Evolutionary conservation across 2,329 filamentous ascomycete genomes (phyloP), one percentile per base, ranked within the genome.

Genomic region (Cytospora chrysosperma): DNA sequence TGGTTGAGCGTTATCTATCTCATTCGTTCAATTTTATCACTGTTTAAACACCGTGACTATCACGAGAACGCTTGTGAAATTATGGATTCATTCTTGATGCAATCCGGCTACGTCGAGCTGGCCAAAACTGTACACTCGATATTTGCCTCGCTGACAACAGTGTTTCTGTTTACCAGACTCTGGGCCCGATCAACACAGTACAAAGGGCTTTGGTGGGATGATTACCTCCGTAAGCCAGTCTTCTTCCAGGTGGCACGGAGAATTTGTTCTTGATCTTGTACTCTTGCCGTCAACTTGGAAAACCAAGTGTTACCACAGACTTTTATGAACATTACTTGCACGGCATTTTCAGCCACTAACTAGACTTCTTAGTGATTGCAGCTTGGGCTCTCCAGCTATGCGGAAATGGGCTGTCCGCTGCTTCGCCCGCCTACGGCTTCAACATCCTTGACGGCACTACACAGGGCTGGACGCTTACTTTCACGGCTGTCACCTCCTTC

Each of bases 161-260:
- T 64, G n/a, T 64, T 64, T 17, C 62, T 64, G 9, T 55, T 58
- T 47, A 62, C 59, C 13, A 37, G 59, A n/a, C 30, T 64, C 19
- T 64, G 59, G 59, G 62, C 62, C 2, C 37, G 58, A 27, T 53
- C 49, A n/a, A 64, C 37, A 13, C 13, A 57, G 24, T 61, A 64
- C 54, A 62, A 58, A 9, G 59, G 54, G 4, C 30, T 64, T 8
- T 64, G 59, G 62, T 54, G 58, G 59, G 62, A 64, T 15, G 62
- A 64, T 15, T 62, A 64, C 26, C 61, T 64, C 5, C 15, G 59
- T 64, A 52, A 32, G 62, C 40, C 40, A 21, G 19, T n/a, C n/a
- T 43, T 15, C 13, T 21, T 21, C 40, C 13, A 7, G 17, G 4
- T 10, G 3, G 7, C n/a, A 43, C 8, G 6, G 4, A 19, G 1